Evolutionary conservation across 441 rosid genomes (phyloP).

Genomic region (Populus hybrid): DNA sequence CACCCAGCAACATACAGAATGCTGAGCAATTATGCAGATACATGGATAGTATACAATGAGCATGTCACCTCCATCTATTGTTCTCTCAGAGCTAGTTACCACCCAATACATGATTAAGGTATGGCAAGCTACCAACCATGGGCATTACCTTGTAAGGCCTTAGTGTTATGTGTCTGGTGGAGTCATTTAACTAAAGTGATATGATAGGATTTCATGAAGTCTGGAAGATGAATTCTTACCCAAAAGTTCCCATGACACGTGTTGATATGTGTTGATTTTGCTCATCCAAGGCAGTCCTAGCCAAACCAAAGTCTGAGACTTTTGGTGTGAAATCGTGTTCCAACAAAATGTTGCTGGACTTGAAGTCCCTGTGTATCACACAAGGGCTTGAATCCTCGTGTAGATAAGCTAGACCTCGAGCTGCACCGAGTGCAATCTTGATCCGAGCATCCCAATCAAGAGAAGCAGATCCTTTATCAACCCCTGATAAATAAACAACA

Average conservation of each 20-base stretch:
- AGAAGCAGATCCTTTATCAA: slow-evolving; percentile 69
- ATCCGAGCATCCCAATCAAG: slow-evolving; percentile 84
- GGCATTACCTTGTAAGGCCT: not conserved
- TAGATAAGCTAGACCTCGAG: slow-evolving; percentile 86
- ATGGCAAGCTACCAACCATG: slow-evolving; percentile 31
- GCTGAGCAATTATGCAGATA: not conserved
- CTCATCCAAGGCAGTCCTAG: slow-evolving; percentile 90
- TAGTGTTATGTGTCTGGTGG: not conserved
- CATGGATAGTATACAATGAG: not conserved
- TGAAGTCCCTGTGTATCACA: slow-evolving; percentile 96
- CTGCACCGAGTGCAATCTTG: slow-evolving; percentile 81
- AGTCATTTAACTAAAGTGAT: not conserved
- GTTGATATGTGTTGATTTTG: slow-evolving; percentile 85
- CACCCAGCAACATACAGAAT: not conserved
- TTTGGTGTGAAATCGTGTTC: slow-evolving; percentile 92
- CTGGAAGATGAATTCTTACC: slow-evolving; percentile 36
- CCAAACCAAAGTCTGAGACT: slow-evolving; percentile 94
- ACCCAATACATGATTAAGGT: not conserved
- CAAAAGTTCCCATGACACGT: slow-evolving; percentile 99
- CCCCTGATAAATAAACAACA: slow-evolving; percentile 36
- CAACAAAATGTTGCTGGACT: slow-evolving; percentile 88
- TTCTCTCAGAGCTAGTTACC: not conserved
- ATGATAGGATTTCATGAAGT: not conserved
- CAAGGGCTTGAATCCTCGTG: slow-evolving; percentile 97
- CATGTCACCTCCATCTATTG: not conserved